phyloP scores from a whole-genome alignment of 768 basidiomycete species.

The Suillus spraguei region DNA sequence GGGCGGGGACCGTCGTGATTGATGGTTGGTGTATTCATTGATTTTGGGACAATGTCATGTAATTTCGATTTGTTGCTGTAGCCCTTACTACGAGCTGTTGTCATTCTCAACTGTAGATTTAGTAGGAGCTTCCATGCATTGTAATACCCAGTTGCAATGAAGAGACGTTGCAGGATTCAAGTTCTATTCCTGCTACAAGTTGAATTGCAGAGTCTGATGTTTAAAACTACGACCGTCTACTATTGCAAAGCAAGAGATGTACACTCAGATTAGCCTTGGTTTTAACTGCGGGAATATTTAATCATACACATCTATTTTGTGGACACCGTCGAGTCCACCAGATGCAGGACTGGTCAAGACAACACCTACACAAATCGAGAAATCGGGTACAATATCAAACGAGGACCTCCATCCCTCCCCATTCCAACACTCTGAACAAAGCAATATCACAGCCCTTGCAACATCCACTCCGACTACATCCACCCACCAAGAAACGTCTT shows the following conservation, averaged over 20 bases:
- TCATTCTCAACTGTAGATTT: background rate
- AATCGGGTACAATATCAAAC: background rate
- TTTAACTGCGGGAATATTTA: too few species aligned
- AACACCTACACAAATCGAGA: background rate
- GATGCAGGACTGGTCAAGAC: too few species aligned
- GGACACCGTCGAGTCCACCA: too few species aligned
- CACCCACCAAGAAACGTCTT: background rate
- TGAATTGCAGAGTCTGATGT: too few species aligned
- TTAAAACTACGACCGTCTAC: too few species aligned
- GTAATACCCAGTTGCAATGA: background rate
- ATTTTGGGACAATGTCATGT: background rate
- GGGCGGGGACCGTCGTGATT: background rate
- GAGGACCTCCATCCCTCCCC: background rate
- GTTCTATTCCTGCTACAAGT: background rate
- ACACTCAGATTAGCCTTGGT: too few species aligned
- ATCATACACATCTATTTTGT: too few species aligned
- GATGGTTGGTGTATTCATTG: background rate
- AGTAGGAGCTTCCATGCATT: background rate
- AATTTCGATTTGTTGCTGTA: background rate
- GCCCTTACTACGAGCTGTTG: background rate
- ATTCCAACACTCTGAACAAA: constrained; percentile 5
- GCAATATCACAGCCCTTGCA: background rate
- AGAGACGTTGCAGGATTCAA: background rate
- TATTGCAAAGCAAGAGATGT: too few species aligned
- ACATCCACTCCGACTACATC: background rate